A percentile compares a stretch with the other conserved stretches of the same genome.
phyloP scores from a whole-genome alignment of 129 eudicot genomes.

The Flaveria brownii region DNA sequence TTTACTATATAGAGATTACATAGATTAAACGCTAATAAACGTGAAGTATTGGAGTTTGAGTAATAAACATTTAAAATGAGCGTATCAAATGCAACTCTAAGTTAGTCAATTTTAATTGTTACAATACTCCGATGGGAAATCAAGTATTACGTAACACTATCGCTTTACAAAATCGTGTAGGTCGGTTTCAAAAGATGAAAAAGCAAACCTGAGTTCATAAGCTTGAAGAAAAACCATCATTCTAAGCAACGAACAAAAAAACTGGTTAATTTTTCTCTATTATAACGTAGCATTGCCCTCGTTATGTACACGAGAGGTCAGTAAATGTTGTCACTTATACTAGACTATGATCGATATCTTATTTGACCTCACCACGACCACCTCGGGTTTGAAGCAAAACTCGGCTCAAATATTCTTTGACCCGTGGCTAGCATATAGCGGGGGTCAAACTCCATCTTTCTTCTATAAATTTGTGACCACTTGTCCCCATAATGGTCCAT shows the following conservation, averaged over 20 bases:
- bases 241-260: constrained; percentile 22
- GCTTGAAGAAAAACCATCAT: constrained; percentile 16
- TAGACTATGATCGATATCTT: constrained; percentile 9
- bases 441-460: constrained; percentile 74
- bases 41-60: too few relatives aligned
- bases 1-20: too few relatives aligned
- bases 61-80: neutral
- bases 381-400: constrained; percentile 30
- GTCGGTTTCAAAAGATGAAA: neutral
- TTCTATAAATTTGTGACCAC: constrained; percentile 54
- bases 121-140: constrained; percentile 18
- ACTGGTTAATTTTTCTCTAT: constrained; percentile 16
- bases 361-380: constrained; percentile 39
- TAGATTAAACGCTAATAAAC: too few relatives aligned
- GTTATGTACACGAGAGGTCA: constrained; percentile 43
- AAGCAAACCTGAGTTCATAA: neutral
- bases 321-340: constrained; percentile 26
- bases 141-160: neutral
- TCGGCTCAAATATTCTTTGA: constrained; percentile 66
- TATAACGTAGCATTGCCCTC: constrained; percentile 29
- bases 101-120: neutral
- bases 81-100: constrained; percentile 1
- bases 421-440: constrained; percentile 69
- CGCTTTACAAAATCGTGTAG: constrained; percentile 1
- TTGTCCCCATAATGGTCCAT: constrained; percentile 70